Conservation (phyloP, 106 monocot species). For the Allium fistulosum region DNA sequence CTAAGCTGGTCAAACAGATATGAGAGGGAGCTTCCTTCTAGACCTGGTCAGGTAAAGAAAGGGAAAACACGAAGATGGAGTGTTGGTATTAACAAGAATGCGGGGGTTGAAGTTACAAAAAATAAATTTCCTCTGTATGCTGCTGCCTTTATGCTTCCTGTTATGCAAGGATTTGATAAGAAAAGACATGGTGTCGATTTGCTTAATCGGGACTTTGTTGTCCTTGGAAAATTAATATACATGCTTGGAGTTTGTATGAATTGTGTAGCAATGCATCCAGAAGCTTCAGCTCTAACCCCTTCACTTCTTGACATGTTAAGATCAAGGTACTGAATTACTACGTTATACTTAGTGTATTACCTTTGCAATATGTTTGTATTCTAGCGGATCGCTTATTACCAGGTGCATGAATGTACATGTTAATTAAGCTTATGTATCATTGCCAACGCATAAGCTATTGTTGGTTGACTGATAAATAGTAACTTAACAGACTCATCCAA, state of each 20-base stretch:
- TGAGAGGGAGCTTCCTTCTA: constrained; percentile 87
- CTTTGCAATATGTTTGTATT: no score
- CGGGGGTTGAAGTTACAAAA: constrained; percentile 34
- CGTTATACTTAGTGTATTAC: no score
- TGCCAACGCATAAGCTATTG: no score
- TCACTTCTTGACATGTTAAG: constrained; percentile 86
- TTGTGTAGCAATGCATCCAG: constrained; percentile 84
- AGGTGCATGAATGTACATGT: no score
- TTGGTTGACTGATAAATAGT: no score
- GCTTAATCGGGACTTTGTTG: constrained; percentile 86
- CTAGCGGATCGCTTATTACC: no score
- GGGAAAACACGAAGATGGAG: constrained; percentile 90
- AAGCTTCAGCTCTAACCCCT: constrained; percentile 71
- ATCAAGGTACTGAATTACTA: constrained; percentile 39
- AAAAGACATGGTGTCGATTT: constrained; percentile 80
- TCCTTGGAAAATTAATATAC: constrained; percentile 86
- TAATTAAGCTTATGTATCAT: no score
- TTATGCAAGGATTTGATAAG: constrained; percentile 89
- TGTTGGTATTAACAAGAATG: constrained; percentile 30
- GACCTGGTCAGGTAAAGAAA: constrained; percentile 55
- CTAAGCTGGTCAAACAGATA: constrained; percentile 71
- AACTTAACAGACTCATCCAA: no score
- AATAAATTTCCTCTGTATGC: constrained; percentile 98
- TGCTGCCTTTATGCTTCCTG: constrained; percentile 96
- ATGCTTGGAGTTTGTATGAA: constrained; percentile 99